Conservation (phyloP, 2,329 filamentous ascomycete genomes). For the Penicillium decumbens region DNA sequence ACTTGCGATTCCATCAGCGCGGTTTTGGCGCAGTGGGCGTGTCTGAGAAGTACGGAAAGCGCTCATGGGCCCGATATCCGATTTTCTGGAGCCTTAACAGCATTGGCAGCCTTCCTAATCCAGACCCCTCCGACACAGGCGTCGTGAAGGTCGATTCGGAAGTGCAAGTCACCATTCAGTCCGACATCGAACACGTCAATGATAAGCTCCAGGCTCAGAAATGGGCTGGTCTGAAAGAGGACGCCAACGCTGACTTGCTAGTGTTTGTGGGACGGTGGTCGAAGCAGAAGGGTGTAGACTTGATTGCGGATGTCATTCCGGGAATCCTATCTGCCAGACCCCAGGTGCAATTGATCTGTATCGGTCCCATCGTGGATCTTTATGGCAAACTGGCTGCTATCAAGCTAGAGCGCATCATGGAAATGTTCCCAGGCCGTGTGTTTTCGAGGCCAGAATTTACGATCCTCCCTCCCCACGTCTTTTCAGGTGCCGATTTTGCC, state of each 20-base stretch:
- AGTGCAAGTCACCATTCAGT: conserved; percentile 50
- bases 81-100: conserved; percentile 64
- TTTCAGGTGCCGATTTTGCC: conserved; percentile 63
- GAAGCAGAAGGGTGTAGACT: conserved; percentile 64
- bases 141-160: conserved; percentile 46
- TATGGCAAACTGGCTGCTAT: conserved; percentile 64
- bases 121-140: conserved; percentile 56
- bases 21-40: conserved; percentile 65
- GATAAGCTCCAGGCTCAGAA: conserved; percentile 62
- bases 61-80: conserved; percentile 62
- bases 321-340: conserved; percentile 57
- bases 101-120: conserved; percentile 61
- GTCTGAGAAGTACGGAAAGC: conserved; percentile 63
- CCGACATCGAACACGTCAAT: conserved; percentile 51
- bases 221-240: conserved; percentile 61
- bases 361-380: conserved; percentile 63
- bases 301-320: conserved; percentile 64
- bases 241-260: conserved; percentile 60
- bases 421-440: conserved; percentile 60
- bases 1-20: conserved; percentile 61
- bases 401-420: conserved; percentile 61
- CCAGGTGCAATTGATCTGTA: conserved; percentile 58
- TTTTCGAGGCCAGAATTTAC: conserved; percentile 65
- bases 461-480: conserved; percentile 60
- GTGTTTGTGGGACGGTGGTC: conserved; percentile 67